Evolutionary conservation across 257 asterid species (phyloP).

Genomic region (Primulina huaijiensis): DNA sequence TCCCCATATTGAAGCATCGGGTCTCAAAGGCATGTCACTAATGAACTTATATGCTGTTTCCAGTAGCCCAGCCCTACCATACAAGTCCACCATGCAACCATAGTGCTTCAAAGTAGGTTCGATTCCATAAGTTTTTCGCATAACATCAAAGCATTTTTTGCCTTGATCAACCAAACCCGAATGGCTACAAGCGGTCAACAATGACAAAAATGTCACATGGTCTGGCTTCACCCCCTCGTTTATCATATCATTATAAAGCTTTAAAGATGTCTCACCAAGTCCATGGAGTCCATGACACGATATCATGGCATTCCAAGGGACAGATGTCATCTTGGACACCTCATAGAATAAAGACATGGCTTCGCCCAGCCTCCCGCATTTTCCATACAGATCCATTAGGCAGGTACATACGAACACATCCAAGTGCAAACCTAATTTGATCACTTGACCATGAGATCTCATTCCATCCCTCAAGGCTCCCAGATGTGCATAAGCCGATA

Average conservation of each 20-base stretch:
- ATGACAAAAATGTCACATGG: constrained; percentile 64
- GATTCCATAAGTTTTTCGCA: constrained; percentile 54
- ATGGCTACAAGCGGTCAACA: constrained; percentile 75
- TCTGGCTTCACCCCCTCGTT: constrained; percentile 61
- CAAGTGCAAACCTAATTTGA: constrained; percentile 44
- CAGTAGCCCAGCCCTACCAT: constrained; percentile 65
- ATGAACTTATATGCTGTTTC: constrained; percentile 52
- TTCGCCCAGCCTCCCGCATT: constrained; percentile 57
- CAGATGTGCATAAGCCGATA: constrained; percentile 77
- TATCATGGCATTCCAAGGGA: constrained; percentile 71
- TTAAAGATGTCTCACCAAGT: constrained; percentile 50
- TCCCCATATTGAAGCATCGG: constrained; percentile 64
- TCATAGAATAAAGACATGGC: constrained; percentile 59
- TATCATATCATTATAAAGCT: constrained; percentile 56
- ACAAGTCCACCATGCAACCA: constrained; percentile 74
- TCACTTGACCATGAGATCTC: constrained; percentile 53
- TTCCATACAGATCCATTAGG: constrained; percentile 73
- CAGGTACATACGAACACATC: constrained; percentile 68
- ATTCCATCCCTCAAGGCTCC: constrained; percentile 75
- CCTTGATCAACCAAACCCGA: constrained; percentile 71
- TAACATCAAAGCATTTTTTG: constrained; percentile 47
- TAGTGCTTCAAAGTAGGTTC: constrained; percentile 59
- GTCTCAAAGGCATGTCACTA: constrained; percentile 48
- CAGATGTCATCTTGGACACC: constrained; percentile 41
- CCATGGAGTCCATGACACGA: constrained; percentile 81